Evolutionary conservation across 495 filamentous ascomycete species (phyloP).

Genomic region (Astrocystis sublimbata): DNA sequence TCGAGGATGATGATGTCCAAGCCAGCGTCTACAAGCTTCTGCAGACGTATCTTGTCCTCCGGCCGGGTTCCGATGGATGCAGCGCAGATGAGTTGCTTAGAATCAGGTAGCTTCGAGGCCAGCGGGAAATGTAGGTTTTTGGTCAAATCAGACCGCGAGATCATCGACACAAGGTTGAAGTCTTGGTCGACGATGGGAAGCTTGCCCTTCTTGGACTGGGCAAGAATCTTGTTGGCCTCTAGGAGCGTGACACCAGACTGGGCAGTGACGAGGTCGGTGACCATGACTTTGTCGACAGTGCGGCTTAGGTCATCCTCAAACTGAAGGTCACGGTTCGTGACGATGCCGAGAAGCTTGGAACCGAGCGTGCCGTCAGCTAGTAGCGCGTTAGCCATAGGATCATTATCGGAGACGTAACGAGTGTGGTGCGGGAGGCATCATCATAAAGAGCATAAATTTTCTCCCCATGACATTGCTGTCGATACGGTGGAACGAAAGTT

Average conservation of each 20-base stretch:
- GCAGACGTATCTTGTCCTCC: constrained; percentile 83
- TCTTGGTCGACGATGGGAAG: constrained; percentile 89
- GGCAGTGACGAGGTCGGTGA: constrained; percentile 91
- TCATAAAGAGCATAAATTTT: constrained; percentile 55
- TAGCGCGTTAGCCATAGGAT: constrained; percentile 31
- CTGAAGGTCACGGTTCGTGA: constrained; percentile 96
- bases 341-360: constrained; percentile 93
- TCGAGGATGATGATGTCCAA: constrained; percentile 95
- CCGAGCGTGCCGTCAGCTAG: constrained; percentile 88
- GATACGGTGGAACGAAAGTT: constrained; percentile 99
- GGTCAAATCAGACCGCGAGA: constrained; percentile 95
- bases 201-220: constrained; percentile 98
- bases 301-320: constrained; percentile 75
- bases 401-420: constrained; percentile 21
- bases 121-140: constrained; percentile 98
- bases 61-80: constrained; percentile 94
- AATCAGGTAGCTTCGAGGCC: constrained; percentile 93
- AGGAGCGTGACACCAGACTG: constrained; percentile 77
- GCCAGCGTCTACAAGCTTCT: constrained; percentile 88
- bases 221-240: constrained; percentile 91
- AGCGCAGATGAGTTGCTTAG: constrained; percentile 95
- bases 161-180: constrained; percentile 88
- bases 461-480: constrained; percentile 84
- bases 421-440: constrained; percentile 27
- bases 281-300: constrained; percentile 89